phyloP scores from a whole-genome alignment of 1,284 basidiomycete genomes.

The Microbotryomycetes sp. region DNA sequence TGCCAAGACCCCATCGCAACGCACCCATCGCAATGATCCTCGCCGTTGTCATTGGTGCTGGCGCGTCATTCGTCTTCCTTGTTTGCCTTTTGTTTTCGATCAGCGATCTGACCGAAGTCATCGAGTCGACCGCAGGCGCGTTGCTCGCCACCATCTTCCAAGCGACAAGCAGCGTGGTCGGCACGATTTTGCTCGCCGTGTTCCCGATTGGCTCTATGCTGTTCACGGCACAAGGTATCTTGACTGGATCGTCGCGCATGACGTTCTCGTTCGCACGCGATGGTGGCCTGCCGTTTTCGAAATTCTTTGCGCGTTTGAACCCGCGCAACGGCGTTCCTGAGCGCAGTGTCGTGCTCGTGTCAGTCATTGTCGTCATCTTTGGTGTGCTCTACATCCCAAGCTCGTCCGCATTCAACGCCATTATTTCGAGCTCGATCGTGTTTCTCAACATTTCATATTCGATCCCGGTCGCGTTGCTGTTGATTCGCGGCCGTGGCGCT shows the following conservation, averaged over 20 bases:
- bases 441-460: conserved; percentile 45
- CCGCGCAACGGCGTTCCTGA: conserved; percentile 47
- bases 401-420: conserved; percentile 48
- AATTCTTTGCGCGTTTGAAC: conserved; percentile 50
- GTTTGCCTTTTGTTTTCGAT: conserved; percentile 63
- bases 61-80: conserved; percentile 55
- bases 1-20: conserved; percentile 52
- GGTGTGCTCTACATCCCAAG: conserved; percentile 48
- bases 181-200: conserved; percentile 52
- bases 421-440: conserved; percentile 44
- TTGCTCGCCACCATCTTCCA: conserved; percentile 60
- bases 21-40: conserved; percentile 55
- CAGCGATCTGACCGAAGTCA: conserved; percentile 51
- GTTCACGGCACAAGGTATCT: conserved; percentile 44
- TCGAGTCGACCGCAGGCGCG: conserved; percentile 54
- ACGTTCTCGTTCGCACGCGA: conserved; percentile 65
- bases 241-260: conserved; percentile 59
- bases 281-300: conserved; percentile 51
- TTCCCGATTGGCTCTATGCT: conserved; percentile 45
- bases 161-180: conserved; percentile 53
- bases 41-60: conserved; percentile 56
- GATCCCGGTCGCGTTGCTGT: conserved; percentile 42
- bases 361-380: conserved; percentile 44
- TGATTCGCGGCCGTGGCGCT: conserved; percentile 42
- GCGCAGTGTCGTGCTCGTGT: conserved; percentile 53